These are phyloP conservation scores for Spathaspora passalidarum DNA, from an alignment of 805 yeast genomes.

Conservation along the genomic window DNA sequence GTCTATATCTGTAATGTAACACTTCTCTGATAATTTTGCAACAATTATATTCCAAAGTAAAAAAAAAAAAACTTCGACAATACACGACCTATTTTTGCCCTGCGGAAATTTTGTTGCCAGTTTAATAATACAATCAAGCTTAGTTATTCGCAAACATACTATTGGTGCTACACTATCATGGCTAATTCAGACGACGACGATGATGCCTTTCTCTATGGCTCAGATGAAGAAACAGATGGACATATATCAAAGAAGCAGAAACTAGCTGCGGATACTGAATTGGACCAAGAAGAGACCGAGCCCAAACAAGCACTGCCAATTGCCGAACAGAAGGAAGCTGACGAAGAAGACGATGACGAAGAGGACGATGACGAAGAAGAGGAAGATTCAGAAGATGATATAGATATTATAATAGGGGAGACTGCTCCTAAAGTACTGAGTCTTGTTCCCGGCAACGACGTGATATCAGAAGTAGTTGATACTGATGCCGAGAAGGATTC, in stretches of 20 bases:
- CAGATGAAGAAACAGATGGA: constrained; percentile 38
- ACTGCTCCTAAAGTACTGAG: constrained; percentile 22
- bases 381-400: constrained; percentile 60
- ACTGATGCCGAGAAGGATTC: constrained; percentile 18
- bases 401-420: constrained; percentile 73
- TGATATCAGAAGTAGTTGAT: constrained; percentile 14
- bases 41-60: no score
- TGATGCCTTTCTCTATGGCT: constrained; percentile 65
- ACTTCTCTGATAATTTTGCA: no score
- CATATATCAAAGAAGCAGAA: constrained; percentile 11
- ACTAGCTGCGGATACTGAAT: constrained; percentile 22
- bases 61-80: no score
- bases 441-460: constrained; percentile 22
- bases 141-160: no score
- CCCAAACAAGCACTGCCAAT: constrained; percentile 11
- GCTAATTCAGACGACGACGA: constrained; percentile 50
- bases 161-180: constrained; percentile 3
- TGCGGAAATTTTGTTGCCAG: no score
- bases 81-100: no score
- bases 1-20: no score
- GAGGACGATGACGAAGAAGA: constrained; percentile 39
- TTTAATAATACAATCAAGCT: no score
- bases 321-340: constrained; percentile 39
- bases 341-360: constrained; percentile 42
- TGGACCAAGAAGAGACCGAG: constrained; percentile 17